A percentile compares a stretch with the other conserved stretches of the same genome.
phyloP scores from a whole-genome alignment of 225 moss, liverwort and hornwort species.

The Bryum argenteum region DNA sequence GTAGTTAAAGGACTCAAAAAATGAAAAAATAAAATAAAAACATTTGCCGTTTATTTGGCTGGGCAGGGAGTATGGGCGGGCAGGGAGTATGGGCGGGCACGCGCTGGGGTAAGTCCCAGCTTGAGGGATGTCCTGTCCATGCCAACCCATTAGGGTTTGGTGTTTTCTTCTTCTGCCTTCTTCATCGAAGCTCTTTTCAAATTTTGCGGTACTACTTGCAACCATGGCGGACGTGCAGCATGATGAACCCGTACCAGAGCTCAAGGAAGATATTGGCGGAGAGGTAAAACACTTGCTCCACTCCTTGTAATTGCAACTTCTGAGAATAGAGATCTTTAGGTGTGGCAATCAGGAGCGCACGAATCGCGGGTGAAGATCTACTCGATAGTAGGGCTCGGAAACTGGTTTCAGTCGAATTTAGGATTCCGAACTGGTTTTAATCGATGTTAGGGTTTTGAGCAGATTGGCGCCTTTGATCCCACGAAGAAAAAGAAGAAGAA shows the following conservation, averaged over 20 bases:
- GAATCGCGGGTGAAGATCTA: too few species aligned
- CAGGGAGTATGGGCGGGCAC: too few species aligned
- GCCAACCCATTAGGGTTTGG: too few species aligned
- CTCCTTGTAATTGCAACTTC: neutral
- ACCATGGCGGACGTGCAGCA: constrained; percentile 82
- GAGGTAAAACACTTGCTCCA: constrained; percentile 54
- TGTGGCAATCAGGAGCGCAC: neutral
- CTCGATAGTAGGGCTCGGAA: neutral
- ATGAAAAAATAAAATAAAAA: too few species aligned
- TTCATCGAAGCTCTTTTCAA: too few species aligned
- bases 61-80: too few species aligned
- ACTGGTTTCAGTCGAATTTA: neutral
- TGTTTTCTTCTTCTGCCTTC: too few species aligned
- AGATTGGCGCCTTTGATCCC: constrained; percentile 81
- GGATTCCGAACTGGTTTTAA: constrained; percentile 20
- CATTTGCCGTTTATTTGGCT: too few species aligned
- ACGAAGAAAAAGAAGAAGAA: constrained; percentile 98
- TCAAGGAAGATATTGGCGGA: constrained; percentile 76
- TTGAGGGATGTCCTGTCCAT: too few species aligned
- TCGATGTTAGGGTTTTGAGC: constrained; percentile 29
- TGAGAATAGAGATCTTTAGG: neutral
- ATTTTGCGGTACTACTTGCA: too few species aligned
- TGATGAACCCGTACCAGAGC: constrained; percentile 59
- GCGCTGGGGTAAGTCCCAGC: too few species aligned
- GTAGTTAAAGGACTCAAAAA: too few species aligned